These are phyloP conservation scores for Camelina hispida DNA, from an alignment of 345 rosid genomes.

Conservation along the genomic window DNA sequence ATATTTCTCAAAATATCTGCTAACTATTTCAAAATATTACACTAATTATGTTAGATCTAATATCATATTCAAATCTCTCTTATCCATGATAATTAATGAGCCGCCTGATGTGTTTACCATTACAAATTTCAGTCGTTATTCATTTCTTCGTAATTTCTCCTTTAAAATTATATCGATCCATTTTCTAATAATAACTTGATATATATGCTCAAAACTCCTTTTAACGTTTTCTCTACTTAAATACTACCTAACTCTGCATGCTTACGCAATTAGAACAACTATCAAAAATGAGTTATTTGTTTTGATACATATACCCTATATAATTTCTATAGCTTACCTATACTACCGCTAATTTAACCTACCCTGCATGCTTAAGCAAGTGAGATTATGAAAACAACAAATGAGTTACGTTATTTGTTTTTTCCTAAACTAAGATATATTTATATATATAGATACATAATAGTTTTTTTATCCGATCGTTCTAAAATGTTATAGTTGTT, in stretches of 20 bases:
- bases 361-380: constrained; percentile 22
- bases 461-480: not conserved
- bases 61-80: too few relatives aligned
- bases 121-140: not conserved
- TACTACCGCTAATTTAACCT: constrained; percentile 7
- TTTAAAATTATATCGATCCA: not conserved
- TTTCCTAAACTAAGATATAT: not conserved
- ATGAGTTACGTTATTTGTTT: not conserved
- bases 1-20: not conserved
- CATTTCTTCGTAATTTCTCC: constrained; percentile 7
- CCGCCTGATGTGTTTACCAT: not conserved
- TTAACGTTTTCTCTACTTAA: not conserved
- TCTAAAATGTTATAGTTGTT: not conserved
- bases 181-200: constrained; percentile 1
- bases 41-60: not conserved
- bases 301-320: not conserved
- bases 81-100: not conserved
- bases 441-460: not conserved
- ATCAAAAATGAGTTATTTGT: constrained; percentile 2
- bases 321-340: not conserved
- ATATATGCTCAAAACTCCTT: not conserved
- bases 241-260: not conserved
- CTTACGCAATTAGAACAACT: constrained; percentile 1
- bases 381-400: constrained; percentile 13
- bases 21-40: not conserved